Evolutionary conservation across 768 basidiomycete genomes (phyloP), one percentile per base, ranked within the genome.

Genomic region (Piloderma croceum): DNA sequence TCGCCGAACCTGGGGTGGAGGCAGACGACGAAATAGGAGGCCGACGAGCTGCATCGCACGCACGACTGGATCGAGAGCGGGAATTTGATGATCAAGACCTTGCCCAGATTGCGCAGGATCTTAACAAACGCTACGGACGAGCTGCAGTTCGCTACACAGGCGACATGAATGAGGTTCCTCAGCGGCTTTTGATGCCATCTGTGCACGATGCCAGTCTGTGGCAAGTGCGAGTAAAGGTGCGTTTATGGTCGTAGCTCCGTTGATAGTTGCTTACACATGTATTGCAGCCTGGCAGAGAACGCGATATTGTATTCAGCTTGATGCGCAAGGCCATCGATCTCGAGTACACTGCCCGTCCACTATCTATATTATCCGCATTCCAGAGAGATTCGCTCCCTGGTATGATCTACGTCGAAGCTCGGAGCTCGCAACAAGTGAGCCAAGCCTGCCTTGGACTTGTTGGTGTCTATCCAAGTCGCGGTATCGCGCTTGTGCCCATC

Each of bases 361-460:
- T 97, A 29, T 74, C 74, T n/a, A 92, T 99, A 50, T 68, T 87
- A 33, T 90, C 96, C 6, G 91, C 90, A 5, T 99, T 99, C 64
- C 88, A 94, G 60, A 84, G 94, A 34, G 93, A 98, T 59, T 93
- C 93, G 2, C 70, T 99, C 3, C 81, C 87, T 1, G 94, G 94
- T 1, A 91, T 91, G 81, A 83, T 99, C 46, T 99, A 98, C 57
- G 83, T 99, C 34, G 96, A 99, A 65, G 91, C 94, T 7, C 79
- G 85, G 36, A 85, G 85, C 46, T 74, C 90, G 22, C 81, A 88
- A 44, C 81, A 90, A 52, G 94, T 97, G 41, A 76, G 71, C 47
- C 74, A 83, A 42, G 93, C 94, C 5, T 78, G 89, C 56, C 75
- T 80, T 42, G 94, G 94, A 20, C 83, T 98, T 35, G 87, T 98